Evolutionary conservation across 345 rosid species (phyloP), one percentile per base, ranked within the genome.

Genomic region (Viola odorata): DNA sequence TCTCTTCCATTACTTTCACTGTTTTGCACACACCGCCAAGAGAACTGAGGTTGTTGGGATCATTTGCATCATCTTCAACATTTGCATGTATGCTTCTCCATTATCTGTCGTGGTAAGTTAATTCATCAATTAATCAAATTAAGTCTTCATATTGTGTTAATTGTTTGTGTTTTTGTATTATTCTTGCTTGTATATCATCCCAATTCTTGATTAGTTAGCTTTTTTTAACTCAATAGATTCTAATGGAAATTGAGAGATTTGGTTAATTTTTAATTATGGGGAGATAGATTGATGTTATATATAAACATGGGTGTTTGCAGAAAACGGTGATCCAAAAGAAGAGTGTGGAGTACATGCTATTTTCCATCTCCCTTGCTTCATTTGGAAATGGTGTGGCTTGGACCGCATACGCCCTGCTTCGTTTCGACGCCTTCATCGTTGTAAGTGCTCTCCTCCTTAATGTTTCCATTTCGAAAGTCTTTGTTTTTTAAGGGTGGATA

Each of bases 301-400:
- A 23, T 23, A 23, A 23, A 23, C 32, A 2, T 47, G 9, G 7
- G 50, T 47, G 47, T 11, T 47, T 62, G 69, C 83, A 92, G 98
- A 92, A 85, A 82, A 52, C 82, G 80, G 98, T 89, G 72, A 84
- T 87, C 8, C 59, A 69, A 6, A 84, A 95, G 9, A 87, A 87
- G 67, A 92, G 96, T 50, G 96, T 89, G 75, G 95, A 87, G 75
- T 92, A 77, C 50, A 92, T 92, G 98, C 98, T 96, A 50, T 80
- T 92, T 64, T 77, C 23, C 60, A 50, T 92, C 15, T 92, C 98
- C 5, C 56, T 92, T n/a, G 88, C 87, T 57, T 75, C 85, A 13
- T 78, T 89, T 7, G 83, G 70, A 12, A 89, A 89, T 58, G 87
- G 88, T 5, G 42, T 80, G 51, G 72, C 84, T 57, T 92, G 98